Percentiles rank a stretch among this genome's conserved stretches.
These are phyloP conservation scores for Pleurotus ostreatus DNA, from an alignment of 768 basidiomycete species.

Conservation along the genomic window DNA sequence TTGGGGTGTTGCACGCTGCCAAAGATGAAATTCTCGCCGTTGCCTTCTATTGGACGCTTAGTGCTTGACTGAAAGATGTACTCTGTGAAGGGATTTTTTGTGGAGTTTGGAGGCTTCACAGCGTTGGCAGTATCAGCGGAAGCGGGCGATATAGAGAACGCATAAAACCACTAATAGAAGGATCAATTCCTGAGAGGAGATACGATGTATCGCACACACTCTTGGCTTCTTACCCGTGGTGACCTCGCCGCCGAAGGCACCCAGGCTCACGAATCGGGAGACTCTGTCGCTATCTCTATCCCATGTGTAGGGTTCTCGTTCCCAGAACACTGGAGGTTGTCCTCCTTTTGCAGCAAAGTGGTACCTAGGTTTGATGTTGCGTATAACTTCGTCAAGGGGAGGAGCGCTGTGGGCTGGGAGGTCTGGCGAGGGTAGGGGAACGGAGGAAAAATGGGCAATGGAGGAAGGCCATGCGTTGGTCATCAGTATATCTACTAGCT, in stretches of 20 bases:
- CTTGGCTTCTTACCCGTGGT: constrained; percentile 74
- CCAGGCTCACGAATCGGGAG: constrained; percentile 82
- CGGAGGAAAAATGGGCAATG: constrained; percentile 57
- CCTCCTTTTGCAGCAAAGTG: constrained; percentile 73
- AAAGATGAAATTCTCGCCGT: constrained; percentile 68
- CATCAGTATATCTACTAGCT: constrained; percentile 76
- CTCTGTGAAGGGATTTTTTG: constrained; percentile 67
- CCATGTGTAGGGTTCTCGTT: constrained; percentile 91
- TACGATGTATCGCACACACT: constrained; percentile 39
- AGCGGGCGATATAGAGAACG: constrained; percentile 77
- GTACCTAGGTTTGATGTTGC: constrained; percentile 77
- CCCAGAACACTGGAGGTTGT: constrained; percentile 82
- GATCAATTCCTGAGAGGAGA: neutral
- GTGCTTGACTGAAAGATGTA: constrained; percentile 22
- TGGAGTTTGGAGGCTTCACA: constrained; percentile 56
- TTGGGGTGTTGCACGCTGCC: constrained; percentile 52
- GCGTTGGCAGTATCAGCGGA: constrained; percentile 29
- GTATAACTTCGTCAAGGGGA: constrained; percentile 62
- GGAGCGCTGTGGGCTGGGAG: constrained; percentile 42
- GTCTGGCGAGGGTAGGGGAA: constrained; percentile 45
- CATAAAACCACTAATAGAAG: constrained; percentile 87
- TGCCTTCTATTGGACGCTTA: constrained; percentile 52
- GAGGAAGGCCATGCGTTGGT: constrained; percentile 74
- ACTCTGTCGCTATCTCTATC: constrained; percentile 62
- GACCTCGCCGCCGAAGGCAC: constrained; percentile 72